A percentile compares a stretch with the other conserved stretches of the same genome.
These are phyloP conservation scores for Backusella sp. DNA, from an alignment of 192 early-diverging fungal species.

Conservation along the genomic window DNA sequence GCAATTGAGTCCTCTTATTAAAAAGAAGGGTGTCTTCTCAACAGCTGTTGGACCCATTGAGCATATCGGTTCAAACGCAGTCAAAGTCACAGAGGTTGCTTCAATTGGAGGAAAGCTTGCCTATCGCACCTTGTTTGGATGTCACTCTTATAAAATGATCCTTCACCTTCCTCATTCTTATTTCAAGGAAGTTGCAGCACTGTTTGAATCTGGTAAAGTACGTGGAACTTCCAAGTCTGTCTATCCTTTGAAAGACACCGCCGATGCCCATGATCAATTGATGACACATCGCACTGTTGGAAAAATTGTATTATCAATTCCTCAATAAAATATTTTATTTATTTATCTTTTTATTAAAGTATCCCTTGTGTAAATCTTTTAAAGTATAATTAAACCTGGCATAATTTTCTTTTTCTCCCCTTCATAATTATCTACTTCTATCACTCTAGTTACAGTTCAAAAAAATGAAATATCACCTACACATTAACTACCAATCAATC, in stretches of 20 bases:
- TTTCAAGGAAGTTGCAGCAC: background rate
- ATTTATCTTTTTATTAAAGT: background rate
- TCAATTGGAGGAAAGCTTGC: background rate
- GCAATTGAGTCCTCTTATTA: background rate
- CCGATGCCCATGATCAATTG: constrained; percentile 28
- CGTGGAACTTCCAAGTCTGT: background rate
- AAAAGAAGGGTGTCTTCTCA: constrained; percentile 12
- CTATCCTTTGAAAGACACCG: constrained; percentile 24
- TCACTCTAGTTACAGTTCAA: background rate
- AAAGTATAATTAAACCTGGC: background rate
- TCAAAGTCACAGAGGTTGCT: background rate
- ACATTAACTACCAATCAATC: too few species aligned
- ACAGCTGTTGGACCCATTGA: constrained; percentile 22
- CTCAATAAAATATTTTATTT: background rate
- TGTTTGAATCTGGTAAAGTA: background rate
- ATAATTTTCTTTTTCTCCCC: background rate
- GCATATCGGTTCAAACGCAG: constrained; percentile 11
- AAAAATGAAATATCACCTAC: background rate
- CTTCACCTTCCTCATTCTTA: background rate
- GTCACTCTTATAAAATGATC: constrained; percentile 1
- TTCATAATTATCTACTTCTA: background rate
- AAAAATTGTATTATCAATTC: constrained; percentile 31
- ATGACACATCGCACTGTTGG: constrained; percentile 26
- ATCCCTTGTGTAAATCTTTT: background rate
- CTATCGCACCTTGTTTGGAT: constrained; percentile 7